Percentiles rank a stretch among this genome's conserved stretches.
phyloP scores from a whole-genome alignment of 2,329 filamentous ascomycete genomes.

The Talaromyces pinophilus region DNA sequence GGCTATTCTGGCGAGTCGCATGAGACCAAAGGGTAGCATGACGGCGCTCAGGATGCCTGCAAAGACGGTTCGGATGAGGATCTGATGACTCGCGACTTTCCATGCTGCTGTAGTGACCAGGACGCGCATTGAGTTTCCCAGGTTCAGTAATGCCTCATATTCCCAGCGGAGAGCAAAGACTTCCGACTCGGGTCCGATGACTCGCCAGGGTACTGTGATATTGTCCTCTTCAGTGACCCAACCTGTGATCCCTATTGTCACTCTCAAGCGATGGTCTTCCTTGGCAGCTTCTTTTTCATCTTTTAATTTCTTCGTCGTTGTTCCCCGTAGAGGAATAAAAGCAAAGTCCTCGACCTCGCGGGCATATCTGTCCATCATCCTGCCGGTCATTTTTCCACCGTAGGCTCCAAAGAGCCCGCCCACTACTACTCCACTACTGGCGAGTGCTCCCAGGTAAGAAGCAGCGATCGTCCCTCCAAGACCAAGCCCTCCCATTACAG shows the following conservation, averaged over 20 bases:
- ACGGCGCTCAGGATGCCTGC: slow-evolving; percentile 65
- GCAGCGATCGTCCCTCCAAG: slow-evolving; percentile 74
- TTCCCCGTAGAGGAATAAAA: slow-evolving; percentile 71
- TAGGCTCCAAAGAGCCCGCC: slow-evolving; percentile 92
- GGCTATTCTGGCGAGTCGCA: slow-evolving; percentile 67
- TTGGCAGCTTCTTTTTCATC: slow-evolving; percentile 43
- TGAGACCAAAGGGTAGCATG: slow-evolving; percentile 67
- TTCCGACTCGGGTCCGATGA: slow-evolving; percentile 71
- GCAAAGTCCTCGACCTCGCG: slow-evolving; percentile 87
- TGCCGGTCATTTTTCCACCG: slow-evolving; percentile 75
- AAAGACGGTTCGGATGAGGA: slow-evolving; percentile 71
- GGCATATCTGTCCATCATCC: slow-evolving; percentile 86
- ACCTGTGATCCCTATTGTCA: slow-evolving; percentile 81
- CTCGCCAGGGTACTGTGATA: slow-evolving; percentile 74
- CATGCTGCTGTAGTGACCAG: slow-evolving; percentile 81
- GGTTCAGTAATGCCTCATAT: slow-evolving; percentile 70
- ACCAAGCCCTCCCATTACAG: slow-evolving; percentile 73
- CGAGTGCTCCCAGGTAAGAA: slow-evolving; percentile 74
- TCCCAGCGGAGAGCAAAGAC: slow-evolving; percentile 85
- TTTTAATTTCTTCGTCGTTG: slow-evolving; percentile 49
- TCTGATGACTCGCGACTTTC: slow-evolving; percentile 68
- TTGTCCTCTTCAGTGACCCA: slow-evolving; percentile 75
- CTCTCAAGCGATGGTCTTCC: slow-evolving; percentile 68
- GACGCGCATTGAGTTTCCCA: slow-evolving; percentile 75
- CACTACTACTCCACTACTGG: slow-evolving; percentile 75